Evolutionary conservation across 345 rosid genomes (phyloP).

Genomic region (Arabidopsis suecica): DNA sequence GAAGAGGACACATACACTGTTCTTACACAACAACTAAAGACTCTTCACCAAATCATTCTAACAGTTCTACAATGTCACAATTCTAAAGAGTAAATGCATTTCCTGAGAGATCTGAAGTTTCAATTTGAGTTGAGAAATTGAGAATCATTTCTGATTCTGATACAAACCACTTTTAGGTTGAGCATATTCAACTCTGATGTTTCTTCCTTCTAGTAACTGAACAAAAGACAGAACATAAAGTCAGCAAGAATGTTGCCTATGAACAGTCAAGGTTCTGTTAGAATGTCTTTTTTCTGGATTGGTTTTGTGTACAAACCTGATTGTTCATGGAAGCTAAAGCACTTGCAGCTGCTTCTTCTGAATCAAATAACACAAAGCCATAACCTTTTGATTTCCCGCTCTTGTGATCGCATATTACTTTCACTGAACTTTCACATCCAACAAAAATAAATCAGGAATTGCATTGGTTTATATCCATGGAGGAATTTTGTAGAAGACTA

Average conservation of each 20-base stretch:
- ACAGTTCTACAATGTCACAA: neutral
- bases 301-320: slow-evolving; percentile 45
- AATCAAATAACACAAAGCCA: slow-evolving; percentile 66
- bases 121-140: neutral
- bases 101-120: neutral
- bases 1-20: neutral
- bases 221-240: slow-evolving; percentile 16
- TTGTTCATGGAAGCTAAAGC: slow-evolving; percentile 73
- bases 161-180: slow-evolving; percentile 37
- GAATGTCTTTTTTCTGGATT: neutral
- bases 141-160: neutral
- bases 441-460: neutral
- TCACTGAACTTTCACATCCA: slow-evolving; percentile 47
- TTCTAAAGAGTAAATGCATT: neutral
- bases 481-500: neutral
- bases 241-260: neutral
- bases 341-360: slow-evolving; percentile 60
- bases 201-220: slow-evolving; percentile 73
- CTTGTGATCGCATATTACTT: slow-evolving; percentile 67
- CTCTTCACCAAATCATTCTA: neutral
- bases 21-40: neutral
- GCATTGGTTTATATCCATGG: neutral
- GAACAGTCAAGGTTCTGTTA: neutral
- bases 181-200: slow-evolving; percentile 62
- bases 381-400: slow-evolving; percentile 76